Conservation (phyloP, 352 stramenopile species). For the Lagenidium giganteum region DNA sequence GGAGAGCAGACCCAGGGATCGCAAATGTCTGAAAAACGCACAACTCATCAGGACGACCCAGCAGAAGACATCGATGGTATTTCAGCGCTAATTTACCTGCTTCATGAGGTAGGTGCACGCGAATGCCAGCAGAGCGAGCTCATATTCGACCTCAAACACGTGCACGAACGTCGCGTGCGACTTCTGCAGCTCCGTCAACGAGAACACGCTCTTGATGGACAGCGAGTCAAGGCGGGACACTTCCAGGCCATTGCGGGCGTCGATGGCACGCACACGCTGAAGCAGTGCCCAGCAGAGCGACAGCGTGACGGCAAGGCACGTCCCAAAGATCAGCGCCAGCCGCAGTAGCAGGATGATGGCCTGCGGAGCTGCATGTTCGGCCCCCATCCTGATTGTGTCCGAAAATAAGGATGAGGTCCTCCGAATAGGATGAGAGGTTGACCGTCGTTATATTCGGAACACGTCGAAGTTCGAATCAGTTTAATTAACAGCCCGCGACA, state of each 20-base stretch:
- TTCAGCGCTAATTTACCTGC: slow-evolving; percentile 30
- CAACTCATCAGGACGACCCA: not conserved
- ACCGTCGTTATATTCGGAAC: too few species aligned
- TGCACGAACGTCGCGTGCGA: slow-evolving; percentile 55
- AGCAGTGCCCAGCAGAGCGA: slow-evolving; percentile 38
- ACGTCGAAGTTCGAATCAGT: too few species aligned
- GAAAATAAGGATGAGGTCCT: too few species aligned
- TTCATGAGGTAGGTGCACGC: slow-evolving; percentile 76
- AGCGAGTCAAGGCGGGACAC: slow-evolving; percentile 49
- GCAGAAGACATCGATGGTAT: not conserved
- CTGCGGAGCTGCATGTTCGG: too few species aligned
- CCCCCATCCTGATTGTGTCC: too few species aligned
- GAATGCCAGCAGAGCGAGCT: slow-evolving; percentile 66
- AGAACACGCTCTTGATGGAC: slow-evolving; percentile 53
- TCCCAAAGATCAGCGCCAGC: slow-evolving; percentile 37
- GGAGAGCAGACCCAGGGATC: slow-evolving; percentile 65
- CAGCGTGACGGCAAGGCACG: slow-evolving; percentile 21
- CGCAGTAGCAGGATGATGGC: too few species aligned
- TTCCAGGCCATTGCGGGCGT: slow-evolving; percentile 26
- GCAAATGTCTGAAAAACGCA: slow-evolving; percentile 57
- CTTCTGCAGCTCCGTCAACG: slow-evolving; percentile 49
- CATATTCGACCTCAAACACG: slow-evolving; percentile 53
- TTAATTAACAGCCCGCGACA: too few species aligned
- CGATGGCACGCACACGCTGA: slow-evolving; percentile 36
- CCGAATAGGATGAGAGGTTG: too few species aligned